A percentile compares a stretch with the other conserved stretches of the same genome.
Evolutionary conservation across 164 flowering plant species (phyloP).

Genomic region (Annona squamosa): DNA sequence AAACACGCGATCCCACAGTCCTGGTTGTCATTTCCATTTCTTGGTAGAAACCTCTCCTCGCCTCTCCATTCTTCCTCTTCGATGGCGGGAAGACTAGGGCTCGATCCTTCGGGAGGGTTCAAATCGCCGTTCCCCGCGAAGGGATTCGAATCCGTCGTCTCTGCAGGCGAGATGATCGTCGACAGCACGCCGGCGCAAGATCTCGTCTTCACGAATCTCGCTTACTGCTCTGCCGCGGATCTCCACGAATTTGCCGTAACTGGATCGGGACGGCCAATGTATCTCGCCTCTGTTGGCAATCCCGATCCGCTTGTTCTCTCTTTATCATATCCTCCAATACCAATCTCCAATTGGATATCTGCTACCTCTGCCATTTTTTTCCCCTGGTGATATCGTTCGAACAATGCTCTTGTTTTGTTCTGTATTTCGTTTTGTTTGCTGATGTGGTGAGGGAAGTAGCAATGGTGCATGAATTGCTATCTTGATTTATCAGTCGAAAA

Average conservation of each 20-base stretch:
- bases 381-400: too few relatives aligned
- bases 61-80: background rate
- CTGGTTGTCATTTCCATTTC: background rate
- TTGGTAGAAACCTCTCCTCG: background rate
- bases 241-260: conserved; percentile 43
- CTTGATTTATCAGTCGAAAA: too few relatives aligned
- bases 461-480: too few relatives aligned
- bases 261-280: conserved; percentile 31
- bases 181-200: conserved; percentile 66
- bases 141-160: background rate
- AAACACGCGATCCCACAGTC: background rate
- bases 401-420: too few relatives aligned
- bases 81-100: conserved; percentile 34
- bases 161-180: conserved; percentile 32
- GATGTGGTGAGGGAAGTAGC: too few relatives aligned
- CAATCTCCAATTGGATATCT: background rate
- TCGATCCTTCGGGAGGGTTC: conserved; percentile 8
- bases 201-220: conserved; percentile 51
- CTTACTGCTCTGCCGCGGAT: conserved; percentile 61
- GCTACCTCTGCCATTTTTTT: too few relatives aligned
- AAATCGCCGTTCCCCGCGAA: too few relatives aligned
- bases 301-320: conserved; percentile 43
- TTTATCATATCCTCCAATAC: conserved; percentile 66
- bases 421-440: too few relatives aligned
- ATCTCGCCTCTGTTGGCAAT: conserved; percentile 49